phyloP scores from a whole-genome alignment of 768 basidiomycete genomes.

The Naganishia randhawae region DNA sequence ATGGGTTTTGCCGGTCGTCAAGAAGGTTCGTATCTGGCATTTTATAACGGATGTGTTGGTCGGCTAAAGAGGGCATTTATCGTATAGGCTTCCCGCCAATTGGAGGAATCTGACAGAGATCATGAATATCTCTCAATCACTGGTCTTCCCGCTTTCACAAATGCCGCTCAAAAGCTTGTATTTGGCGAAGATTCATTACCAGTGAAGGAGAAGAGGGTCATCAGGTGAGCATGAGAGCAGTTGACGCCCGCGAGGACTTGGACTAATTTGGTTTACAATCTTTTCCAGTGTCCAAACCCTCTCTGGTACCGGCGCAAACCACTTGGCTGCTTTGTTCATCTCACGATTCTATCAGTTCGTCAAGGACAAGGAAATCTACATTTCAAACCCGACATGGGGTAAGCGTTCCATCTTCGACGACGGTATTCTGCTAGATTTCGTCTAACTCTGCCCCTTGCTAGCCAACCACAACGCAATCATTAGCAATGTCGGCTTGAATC shows the following conservation, averaged over 20 bases:
- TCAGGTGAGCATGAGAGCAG: slow-evolving; percentile 50
- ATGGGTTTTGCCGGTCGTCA: slow-evolving; percentile 79
- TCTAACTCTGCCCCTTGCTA: neutral
- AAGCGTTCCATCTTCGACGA: slow-evolving; percentile 42
- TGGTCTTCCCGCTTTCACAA: slow-evolving; percentile 76
- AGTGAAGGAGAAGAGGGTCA: slow-evolving; percentile 66
- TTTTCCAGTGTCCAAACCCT: slow-evolving; percentile 71
- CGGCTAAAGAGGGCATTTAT: neutral
- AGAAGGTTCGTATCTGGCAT: slow-evolving; percentile 61
- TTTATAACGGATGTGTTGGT: neutral
- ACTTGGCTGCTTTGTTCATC: slow-evolving; percentile 82
- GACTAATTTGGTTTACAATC: neutral
- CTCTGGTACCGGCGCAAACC: slow-evolving; percentile 93
- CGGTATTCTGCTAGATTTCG: neutral
- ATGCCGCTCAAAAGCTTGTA: slow-evolving; percentile 75
- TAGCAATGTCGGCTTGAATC: slow-evolving; percentile 77
- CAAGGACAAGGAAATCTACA: slow-evolving; percentile 63
- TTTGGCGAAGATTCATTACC: slow-evolving; percentile 69
- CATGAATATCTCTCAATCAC: slow-evolving; percentile 56
- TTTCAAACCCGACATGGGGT: slow-evolving; percentile 95
- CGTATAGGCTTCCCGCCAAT: slow-evolving; percentile 28
- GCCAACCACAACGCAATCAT: slow-evolving; percentile 86
- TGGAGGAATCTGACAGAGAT: slow-evolving; percentile 65
- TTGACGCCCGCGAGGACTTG: neutral
- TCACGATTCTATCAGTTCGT: slow-evolving; percentile 68